A percentile compares a stretch with the other conserved stretches of the same genome.
Conservation (phyloP, 352 stramenopile species). For the Pythium aristosporum region DNA sequence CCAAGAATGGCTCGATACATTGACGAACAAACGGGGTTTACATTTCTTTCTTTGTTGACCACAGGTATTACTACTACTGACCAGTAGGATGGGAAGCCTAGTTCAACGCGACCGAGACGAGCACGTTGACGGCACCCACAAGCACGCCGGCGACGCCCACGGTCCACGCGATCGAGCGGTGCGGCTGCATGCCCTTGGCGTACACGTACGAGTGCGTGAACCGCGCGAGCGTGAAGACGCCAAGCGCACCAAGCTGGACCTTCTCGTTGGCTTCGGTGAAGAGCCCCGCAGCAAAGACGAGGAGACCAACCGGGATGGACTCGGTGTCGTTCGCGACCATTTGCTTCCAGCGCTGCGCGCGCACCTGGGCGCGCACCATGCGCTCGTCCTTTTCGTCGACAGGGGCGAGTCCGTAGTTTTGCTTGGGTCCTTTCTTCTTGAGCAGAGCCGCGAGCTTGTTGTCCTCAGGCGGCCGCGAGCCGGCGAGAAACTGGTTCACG, state of each 20-base stretch:
- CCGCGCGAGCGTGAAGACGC: conserved; percentile 35
- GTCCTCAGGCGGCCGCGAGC: conserved; percentile 37
- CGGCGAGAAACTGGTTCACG: conserved; percentile 34
- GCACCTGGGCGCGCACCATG: conserved; percentile 20
- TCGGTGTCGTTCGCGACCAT: conserved; percentile 57
- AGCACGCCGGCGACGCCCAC: background rate
- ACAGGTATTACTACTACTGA: too few relatives aligned
- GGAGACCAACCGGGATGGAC: conserved; percentile 43
- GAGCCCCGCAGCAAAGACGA: conserved; percentile 38
- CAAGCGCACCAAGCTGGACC: conserved; percentile 25
- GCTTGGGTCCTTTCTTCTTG: conserved; percentile 27
- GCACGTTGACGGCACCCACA: background rate
- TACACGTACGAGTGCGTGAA: conserved; percentile 44
- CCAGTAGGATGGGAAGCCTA: background rate
- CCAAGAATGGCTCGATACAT: background rate
- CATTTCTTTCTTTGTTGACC: background rate
- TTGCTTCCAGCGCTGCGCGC: conserved; percentile 30
- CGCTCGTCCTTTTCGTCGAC: conserved; percentile 32
- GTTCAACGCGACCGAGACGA: conserved; percentile 1
- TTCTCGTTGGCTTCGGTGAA: conserved; percentile 21
- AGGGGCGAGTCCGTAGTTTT: conserved; percentile 32
- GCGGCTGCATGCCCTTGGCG: conserved; percentile 41
- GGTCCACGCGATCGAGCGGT: conserved; percentile 34
- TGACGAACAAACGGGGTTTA: too few relatives aligned
- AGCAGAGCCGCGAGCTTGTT: conserved; percentile 19